These are phyloP conservation scores for Colletotrichum sojae DNA, from an alignment of 2,329 filamentous ascomycete species.

Conservation along the genomic window DNA sequence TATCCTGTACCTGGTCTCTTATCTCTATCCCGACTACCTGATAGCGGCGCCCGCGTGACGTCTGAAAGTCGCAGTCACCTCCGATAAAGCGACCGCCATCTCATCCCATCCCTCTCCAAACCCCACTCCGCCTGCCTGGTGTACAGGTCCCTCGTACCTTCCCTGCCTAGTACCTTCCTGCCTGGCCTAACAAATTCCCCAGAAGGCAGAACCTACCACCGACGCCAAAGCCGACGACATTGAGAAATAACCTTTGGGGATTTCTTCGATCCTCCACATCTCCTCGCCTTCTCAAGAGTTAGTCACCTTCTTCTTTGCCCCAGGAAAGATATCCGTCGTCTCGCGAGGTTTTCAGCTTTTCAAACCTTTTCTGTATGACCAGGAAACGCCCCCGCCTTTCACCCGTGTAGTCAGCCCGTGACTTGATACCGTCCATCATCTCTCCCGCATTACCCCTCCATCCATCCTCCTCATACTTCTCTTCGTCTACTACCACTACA, in stretches of 20 bases:
- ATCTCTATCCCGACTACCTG: conserved; percentile 33
- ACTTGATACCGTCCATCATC: conserved; percentile 31
- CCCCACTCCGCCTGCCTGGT: conserved; percentile 30
- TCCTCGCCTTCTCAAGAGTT: conserved; percentile 27
- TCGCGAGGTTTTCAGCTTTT: conserved; percentile 12
- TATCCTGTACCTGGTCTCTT: conserved; percentile 31
- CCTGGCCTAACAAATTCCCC: neutral
- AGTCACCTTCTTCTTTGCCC: conserved; percentile 15
- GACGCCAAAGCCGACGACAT: conserved; percentile 2
- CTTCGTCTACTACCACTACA: conserved; percentile 25
- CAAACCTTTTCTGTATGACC: conserved; percentile 18
- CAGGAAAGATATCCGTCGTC: neutral
- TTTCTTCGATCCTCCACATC: neutral
- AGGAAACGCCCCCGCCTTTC: conserved; percentile 5
- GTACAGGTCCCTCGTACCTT: neutral
- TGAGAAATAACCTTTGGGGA: conserved; percentile 27
- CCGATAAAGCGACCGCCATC: conserved; percentile 34
- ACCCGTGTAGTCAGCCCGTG: conserved; percentile 27
- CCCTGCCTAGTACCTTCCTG: neutral
- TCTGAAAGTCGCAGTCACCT: conserved; percentile 33
- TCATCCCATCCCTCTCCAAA: conserved; percentile 30
- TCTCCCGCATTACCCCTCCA: conserved; percentile 41
- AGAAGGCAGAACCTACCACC: conserved; percentile 14
- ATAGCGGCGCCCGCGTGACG: conserved; percentile 38
- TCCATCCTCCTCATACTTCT: conserved; percentile 34